Base-by-base conservation (phyloP, 2,329 filamentous ascomycete genomes). In the Aspergillus tubingensis region DNA sequence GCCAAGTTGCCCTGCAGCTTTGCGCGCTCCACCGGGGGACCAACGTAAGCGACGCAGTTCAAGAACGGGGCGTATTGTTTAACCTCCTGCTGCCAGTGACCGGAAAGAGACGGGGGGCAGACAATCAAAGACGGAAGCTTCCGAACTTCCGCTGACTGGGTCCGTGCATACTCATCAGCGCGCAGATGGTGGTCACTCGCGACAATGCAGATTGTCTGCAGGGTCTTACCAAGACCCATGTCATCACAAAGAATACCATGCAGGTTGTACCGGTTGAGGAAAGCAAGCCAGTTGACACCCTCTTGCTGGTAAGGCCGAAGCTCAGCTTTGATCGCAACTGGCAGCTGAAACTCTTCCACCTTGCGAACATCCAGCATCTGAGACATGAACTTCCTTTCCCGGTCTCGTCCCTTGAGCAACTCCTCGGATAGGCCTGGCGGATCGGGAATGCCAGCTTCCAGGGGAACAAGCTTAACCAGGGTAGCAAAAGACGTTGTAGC, bases 171-270 rank as follows among this genome's bases (percentile, higher is more conserved):
- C 72, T 98, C 92, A 72, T 97, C 91, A 0, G 91, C 92, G 62
- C 95, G 88, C 72, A 96, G 83, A 74, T 99, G 94, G 73, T 99
- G 95, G 74, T 99, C 95, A 77, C 93, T 98, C 8, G 95, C 94
- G 47, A 99, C 93, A 70, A 99, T 99, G 76, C 95, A 99, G 21
- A 99, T 86, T 0, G 96, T 99, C 76, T 99, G 95, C 10, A 99
- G 81, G 1, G 95, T 99, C 80, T 99, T 99, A 53, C 95, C 95
- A 27, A 99, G 89, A 71, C 95, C 95, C 95, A 99, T 99, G 75
- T 99, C 95, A 72, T 99, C 95, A 74, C 95, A 99, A 61, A 99
- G 91, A 76, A 99, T 97, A 52, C 95, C 95, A 69, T 99, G 96
- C 1, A 99, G 86, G 70, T 99, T 94, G 74, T 98, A 99, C 60